Percentiles rank a stretch among this genome's conserved stretches.
These are phyloP conservation scores for Vanilla planifolia DNA, from an alignment of 106 monocot genomes.

Conservation along the genomic window DNA sequence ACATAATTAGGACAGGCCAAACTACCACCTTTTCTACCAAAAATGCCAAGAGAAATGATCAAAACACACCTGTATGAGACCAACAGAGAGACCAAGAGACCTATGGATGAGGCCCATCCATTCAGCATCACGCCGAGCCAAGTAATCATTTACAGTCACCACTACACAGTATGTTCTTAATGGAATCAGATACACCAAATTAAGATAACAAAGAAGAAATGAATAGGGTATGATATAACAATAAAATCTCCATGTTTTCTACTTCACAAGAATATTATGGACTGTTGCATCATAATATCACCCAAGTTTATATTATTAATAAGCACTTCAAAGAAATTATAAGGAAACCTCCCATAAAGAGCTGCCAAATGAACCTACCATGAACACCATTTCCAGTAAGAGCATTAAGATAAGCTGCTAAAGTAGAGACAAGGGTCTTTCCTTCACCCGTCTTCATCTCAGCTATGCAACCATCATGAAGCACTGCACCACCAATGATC, in stretches of 20 bases:
- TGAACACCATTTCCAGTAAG: slow-evolving; percentile 91
- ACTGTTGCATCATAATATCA: too few relatives aligned
- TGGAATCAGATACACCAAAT: background rate
- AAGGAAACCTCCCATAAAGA: background rate
- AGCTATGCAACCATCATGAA: slow-evolving; percentile 97
- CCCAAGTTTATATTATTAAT: too few relatives aligned
- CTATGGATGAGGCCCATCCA: slow-evolving; percentile 99
- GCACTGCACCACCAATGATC: slow-evolving; percentile 98
- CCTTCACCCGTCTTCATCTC: slow-evolving; percentile 99
- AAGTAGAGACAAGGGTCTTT: slow-evolving; percentile 94
- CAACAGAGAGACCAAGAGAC: slow-evolving; percentile 96
- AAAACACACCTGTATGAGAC: slow-evolving; percentile 76
- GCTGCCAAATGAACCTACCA: slow-evolving; percentile 30
- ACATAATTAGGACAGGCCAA: background rate
- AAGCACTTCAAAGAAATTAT: too few relatives aligned
- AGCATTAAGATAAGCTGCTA: slow-evolving; percentile 97
- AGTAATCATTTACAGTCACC: slow-evolving; percentile 99
- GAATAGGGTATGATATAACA: background rate
- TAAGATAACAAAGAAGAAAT: background rate
- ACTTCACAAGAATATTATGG: too few relatives aligned
- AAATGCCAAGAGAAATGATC: background rate
- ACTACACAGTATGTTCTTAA: slow-evolving; percentile 31
- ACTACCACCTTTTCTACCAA: background rate
- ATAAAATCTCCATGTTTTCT: too few relatives aligned
- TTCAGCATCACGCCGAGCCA: slow-evolving; percentile 97